phyloP scores from a whole-genome alignment of 495 filamentous ascomycete species.

The Jackrogersella minutella region DNA sequence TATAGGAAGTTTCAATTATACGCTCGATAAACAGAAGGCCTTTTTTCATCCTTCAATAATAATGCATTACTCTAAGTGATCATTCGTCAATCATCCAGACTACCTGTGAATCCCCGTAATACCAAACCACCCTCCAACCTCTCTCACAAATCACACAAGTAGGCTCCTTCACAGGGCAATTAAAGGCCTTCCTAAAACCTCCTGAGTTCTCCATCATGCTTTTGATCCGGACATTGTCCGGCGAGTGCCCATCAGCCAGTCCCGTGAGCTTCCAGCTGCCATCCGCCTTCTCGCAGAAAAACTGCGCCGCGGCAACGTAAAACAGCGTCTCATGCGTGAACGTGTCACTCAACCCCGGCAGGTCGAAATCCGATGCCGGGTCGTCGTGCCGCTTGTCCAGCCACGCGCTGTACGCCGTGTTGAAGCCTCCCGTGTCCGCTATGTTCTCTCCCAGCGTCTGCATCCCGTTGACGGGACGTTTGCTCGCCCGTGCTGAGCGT shows the following conservation, averaged over 20 bases:
- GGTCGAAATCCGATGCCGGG: slow-evolving; percentile 51
- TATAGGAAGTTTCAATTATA: background rate
- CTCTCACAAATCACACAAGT: slow-evolving; percentile 65
- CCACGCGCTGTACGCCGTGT: slow-evolving; percentile 69
- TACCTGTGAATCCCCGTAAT: too few species aligned
- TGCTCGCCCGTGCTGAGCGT: slow-evolving; percentile 53
- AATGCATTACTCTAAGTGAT: too few species aligned
- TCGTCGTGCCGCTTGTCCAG: slow-evolving; percentile 58
- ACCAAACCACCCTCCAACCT: background rate
- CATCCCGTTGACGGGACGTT: slow-evolving; percentile 67
- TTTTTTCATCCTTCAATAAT: too few species aligned
- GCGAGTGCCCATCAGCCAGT: slow-evolving; percentile 56
- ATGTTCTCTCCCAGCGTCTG: slow-evolving; percentile 73
- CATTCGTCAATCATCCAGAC: too few species aligned
- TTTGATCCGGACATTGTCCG: slow-evolving; percentile 63
- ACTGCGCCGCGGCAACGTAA: slow-evolving; percentile 67
- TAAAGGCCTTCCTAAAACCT: slow-evolving; percentile 70
- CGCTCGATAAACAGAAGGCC: background rate
- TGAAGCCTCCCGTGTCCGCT: slow-evolving; percentile 70
- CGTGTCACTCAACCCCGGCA: slow-evolving; percentile 60
- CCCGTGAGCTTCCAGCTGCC: background rate
- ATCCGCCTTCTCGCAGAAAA: slow-evolving; percentile 58
- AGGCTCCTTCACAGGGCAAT: slow-evolving; percentile 67
- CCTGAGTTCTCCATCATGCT: slow-evolving; percentile 69
- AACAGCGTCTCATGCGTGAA: slow-evolving; percentile 72